Conservation (phyloP, 352 stramenopile genomes). For the Globisporangium megalacanthum region DNA sequence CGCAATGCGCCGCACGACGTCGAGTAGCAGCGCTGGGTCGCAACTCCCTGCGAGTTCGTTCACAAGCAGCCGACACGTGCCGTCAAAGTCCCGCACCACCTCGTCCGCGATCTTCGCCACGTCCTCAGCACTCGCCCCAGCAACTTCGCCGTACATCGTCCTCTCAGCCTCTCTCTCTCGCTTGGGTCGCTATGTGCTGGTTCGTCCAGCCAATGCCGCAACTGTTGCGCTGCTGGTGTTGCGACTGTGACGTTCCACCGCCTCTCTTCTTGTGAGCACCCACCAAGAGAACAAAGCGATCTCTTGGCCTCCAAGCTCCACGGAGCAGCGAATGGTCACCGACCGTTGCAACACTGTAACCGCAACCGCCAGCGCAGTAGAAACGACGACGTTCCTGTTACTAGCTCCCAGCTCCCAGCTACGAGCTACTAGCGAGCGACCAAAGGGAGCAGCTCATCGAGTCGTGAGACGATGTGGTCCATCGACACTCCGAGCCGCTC, state of each 20-base stretch:
- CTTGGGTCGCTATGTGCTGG: too few species aligned
- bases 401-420: too few species aligned
- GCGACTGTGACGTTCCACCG: too few species aligned
- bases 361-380: too few species aligned
- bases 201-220: too few species aligned
- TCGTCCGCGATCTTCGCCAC: conserved; percentile 24
- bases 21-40: conserved; percentile 27
- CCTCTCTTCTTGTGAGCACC: too few species aligned
- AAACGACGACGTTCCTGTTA: background rate
- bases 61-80: conserved; percentile 30
- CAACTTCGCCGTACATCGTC: background rate
- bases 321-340: too few species aligned
- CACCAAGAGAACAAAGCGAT: too few species aligned
- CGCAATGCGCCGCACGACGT: conserved; percentile 19
- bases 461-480: conserved; percentile 24
- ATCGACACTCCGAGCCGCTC: conserved; percentile 5
- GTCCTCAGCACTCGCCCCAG: conserved; percentile 6
- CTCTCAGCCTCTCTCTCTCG: too few species aligned
- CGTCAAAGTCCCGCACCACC: conserved; percentile 50
- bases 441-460: conserved; percentile 17
- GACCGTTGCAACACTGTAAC: too few species aligned
- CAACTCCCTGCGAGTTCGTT: conserved; percentile 27
- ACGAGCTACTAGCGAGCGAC: background rate
- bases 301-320: too few species aligned
- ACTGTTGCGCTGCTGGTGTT: too few species aligned